phyloP scores from a whole-genome alignment of 2,329 filamentous ascomycete genomes.

The Curvularia eragrostidis region DNA sequence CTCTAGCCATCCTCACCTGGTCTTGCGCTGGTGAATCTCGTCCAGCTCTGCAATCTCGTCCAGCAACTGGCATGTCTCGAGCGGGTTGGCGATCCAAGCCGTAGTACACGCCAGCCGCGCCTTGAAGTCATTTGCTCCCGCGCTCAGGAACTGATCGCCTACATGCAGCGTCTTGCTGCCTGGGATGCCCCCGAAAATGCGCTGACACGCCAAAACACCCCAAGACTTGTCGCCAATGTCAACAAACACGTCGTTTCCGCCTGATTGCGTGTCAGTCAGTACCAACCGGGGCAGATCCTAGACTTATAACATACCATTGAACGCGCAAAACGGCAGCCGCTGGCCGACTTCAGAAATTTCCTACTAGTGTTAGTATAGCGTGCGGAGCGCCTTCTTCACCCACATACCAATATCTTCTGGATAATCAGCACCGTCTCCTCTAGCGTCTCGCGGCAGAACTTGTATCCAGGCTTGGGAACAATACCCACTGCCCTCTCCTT shows the following conservation, averaged over 20 bases:
- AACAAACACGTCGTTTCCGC: constrained; percentile 96
- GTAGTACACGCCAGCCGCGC: constrained; percentile 90
- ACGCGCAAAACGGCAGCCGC: constrained; percentile 88
- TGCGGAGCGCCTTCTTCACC: not conserved
- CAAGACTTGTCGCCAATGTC: constrained; percentile 98
- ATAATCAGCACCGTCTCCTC: constrained; percentile 96
- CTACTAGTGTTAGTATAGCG: constrained; percentile 33
- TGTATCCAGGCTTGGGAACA: constrained; percentile 64
- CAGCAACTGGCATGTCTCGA: constrained; percentile 86
- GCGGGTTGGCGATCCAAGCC: constrained; percentile 93
- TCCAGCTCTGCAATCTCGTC: constrained; percentile 72
- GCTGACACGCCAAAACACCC: constrained; percentile 91
- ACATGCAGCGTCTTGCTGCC: constrained; percentile 88
- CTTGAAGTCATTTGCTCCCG: constrained; percentile 93
- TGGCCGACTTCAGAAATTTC: constrained; percentile 76
- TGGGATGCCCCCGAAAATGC: constrained; percentile 80
- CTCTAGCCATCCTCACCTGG: constrained; percentile 20
- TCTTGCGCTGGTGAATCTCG: constrained; percentile 50
- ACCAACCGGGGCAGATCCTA: not conserved
- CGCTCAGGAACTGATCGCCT: constrained; percentile 93
- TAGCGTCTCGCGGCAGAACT: constrained; percentile 84
- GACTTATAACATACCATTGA: constrained; percentile 69
- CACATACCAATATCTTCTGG: constrained; percentile 75
- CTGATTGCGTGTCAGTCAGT: constrained; percentile 46
- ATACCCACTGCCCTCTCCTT: constrained; percentile 75